These are phyloP conservation scores for Phaffomyces antillensis DNA, from an alignment of 805 yeast genomes.

Conservation along the genomic window DNA sequence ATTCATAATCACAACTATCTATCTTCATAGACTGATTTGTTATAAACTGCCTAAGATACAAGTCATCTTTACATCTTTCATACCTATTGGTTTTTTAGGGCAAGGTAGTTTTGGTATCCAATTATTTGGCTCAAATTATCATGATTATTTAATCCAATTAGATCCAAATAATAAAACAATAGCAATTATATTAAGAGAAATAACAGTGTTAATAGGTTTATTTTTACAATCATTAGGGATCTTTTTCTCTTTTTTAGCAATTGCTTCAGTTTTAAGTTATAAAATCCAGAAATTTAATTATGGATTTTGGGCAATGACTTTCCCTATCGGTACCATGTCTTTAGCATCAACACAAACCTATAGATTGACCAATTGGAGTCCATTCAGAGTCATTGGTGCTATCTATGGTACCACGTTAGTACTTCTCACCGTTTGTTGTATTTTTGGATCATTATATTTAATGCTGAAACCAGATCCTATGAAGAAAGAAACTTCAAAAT, in stretches of 20 bases:
- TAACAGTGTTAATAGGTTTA: conserved; percentile 35
- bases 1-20: conserved; percentile 45
- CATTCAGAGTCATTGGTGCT: conserved; percentile 57
- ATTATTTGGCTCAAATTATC: conserved; percentile 41
- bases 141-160: conserved; percentile 14
- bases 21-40: conserved; percentile 51
- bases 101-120: conserved; percentile 73
- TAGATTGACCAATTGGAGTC: conserved; percentile 37
- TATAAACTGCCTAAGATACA: conserved; percentile 52
- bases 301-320: conserved; percentile 80
- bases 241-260: conserved; percentile 43
- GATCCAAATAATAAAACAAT: conserved; percentile 19
- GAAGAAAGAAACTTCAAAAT: background rate
- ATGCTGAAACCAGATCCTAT: background rate
- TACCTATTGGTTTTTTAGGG: conserved; percentile 80
- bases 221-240: conserved; percentile 49
- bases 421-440: background rate
- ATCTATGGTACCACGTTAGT: conserved; percentile 40
- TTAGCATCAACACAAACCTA: conserved; percentile 50
- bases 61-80: conserved; percentile 56
- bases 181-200: conserved; percentile 25
- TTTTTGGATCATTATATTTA: conserved; percentile 5
- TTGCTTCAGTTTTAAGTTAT: conserved; percentile 26
- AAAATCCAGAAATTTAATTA: conserved; percentile 36
- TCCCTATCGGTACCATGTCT: conserved; percentile 83